Base-by-base conservation (phyloP, 257 asterid species). In the Marsdenia floribunda region DNA sequence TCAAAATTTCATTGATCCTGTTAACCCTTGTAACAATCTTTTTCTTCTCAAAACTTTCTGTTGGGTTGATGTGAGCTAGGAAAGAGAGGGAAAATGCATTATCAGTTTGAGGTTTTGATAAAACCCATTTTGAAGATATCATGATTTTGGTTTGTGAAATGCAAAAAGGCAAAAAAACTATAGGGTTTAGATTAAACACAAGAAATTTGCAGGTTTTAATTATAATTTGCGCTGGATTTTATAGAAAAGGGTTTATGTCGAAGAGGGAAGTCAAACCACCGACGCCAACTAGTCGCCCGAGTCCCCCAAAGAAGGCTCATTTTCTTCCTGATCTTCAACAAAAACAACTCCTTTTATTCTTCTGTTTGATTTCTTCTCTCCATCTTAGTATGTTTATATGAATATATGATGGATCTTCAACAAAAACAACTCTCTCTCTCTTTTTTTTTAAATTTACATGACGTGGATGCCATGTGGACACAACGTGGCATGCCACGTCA, bases 81-180 rank as follows among this genome's bases (percentile, higher is more conserved):
- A 26, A 76, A 47, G 75, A 69, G 42, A 77, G 61, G n/a, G 33
- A 61, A 24, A 55, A 76, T 40, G 46, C 35, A 11, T 76, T 24
- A 12, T 50, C 22, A 21, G 2, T 76, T 52, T 72, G 57, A 54
- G 80, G 80, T 42, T 72, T 80, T 37, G 73, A 6, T 70, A 74
- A 57, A 67, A 55, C 40, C 55, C 64, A 72, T 52, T 67, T 29
- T 21, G 77, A 80, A 68, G 77, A 40, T 76, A 76, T 76, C 60
- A 60, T 47, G 26, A 12, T 50, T 19, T 65, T 19, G 49, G 26
- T 2, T 12, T 1, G 57, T 29, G n/a, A 61, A 42, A 60, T 42
- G 29, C 65, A 44, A 40, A 24, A 24, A 46, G 37, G 26, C 4
- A 53, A 35, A 61, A 3, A 61, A 35, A 16, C 46, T 4, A 33